Evolutionary conservation across 139 green algal genomes (phyloP).

Genomic region (Trebouxia sp.): DNA sequence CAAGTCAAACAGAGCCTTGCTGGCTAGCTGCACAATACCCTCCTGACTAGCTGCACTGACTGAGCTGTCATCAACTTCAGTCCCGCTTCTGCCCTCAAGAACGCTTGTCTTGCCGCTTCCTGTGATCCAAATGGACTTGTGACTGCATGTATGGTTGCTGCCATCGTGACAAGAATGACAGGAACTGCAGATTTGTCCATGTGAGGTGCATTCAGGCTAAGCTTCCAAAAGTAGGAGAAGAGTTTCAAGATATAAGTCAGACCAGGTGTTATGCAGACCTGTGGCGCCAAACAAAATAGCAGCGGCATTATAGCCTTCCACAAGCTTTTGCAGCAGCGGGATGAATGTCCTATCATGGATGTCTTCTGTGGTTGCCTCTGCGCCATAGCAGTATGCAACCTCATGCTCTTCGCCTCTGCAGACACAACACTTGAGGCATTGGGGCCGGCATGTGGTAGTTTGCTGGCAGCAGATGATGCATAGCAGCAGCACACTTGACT

Average conservation of each 20-base stretch:
- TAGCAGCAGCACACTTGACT: no score
- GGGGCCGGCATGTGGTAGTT: no score
- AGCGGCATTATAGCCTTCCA: slow-evolving; percentile 61
- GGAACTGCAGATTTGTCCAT: no score
- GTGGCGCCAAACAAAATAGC: slow-evolving; percentile 58
- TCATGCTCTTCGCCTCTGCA: slow-evolving; percentile 69
- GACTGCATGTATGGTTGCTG: no score
- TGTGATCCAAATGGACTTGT: no score
- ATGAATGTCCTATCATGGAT: slow-evolving; percentile 47
- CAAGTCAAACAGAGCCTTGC: slow-evolving; percentile 61
- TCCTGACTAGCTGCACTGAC: slow-evolving; percentile 24
- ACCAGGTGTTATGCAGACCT: slow-evolving; percentile 21
- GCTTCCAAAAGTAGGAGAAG: background rate
- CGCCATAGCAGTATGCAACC: slow-evolving; percentile 58
- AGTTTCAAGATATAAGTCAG: background rate
- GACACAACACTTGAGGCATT: background rate
- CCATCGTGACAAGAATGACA: no score
- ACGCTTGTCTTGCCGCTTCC: slow-evolving; percentile 27
- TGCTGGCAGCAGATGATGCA: no score
- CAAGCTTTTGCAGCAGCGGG: slow-evolving; percentile 58
- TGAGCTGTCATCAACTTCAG: slow-evolving; percentile 5
- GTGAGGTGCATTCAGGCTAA: no score
- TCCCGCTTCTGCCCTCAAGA: slow-evolving; percentile 51
- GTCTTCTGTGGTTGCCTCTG: slow-evolving; percentile 53
- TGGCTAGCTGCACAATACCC: slow-evolving; percentile 55